Percentiles rank a stretch among this genome's conserved stretches.
Conservation (phyloP, 164 flowering plant genomes). For the Nelumbo lutea region DNA sequence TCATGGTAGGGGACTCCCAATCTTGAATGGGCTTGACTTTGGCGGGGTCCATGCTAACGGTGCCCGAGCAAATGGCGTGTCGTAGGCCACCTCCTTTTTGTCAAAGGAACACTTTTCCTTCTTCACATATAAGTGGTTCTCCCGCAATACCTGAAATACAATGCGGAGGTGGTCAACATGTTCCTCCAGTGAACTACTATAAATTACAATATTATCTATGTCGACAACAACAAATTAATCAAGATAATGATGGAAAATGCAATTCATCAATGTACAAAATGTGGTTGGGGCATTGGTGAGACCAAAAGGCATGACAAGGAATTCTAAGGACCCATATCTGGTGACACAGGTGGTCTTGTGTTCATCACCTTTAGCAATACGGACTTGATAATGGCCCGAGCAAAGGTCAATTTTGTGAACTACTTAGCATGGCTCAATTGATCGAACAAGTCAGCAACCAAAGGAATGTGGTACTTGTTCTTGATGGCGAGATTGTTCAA, state of each 20-base stretch:
- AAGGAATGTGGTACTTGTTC: neutral
- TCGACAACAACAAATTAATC: neutral
- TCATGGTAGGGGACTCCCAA: neutral
- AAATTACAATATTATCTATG: neutral
- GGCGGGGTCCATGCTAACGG: neutral
- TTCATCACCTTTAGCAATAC: neutral
- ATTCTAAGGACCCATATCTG: too few species aligned
- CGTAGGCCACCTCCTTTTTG: neutral
- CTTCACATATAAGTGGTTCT: too few species aligned
- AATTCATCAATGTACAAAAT: constrained; percentile 8
- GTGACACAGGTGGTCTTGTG: too few species aligned
- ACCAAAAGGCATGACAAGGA: too few species aligned
- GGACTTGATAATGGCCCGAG: constrained; percentile 15
- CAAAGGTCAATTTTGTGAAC: constrained; percentile 1
- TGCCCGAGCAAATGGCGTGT: neutral
- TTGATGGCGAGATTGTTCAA: neutral
- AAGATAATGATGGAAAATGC: constrained; percentile 2
- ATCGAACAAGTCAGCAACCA: neutral
- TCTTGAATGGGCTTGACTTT: constrained; percentile 4
- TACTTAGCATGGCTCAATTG: neutral
- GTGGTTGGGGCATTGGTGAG: too few species aligned
- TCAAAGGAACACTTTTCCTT: too few species aligned
- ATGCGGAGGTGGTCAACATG: too few species aligned
- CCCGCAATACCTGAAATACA: too few species aligned
- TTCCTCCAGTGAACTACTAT: too few species aligned